Evolutionary conservation across 2,329 filamentous ascomycete species (phyloP), one percentile per base, ranked within the genome.

Genomic region (Aspergillus puulaauensis): DNA sequence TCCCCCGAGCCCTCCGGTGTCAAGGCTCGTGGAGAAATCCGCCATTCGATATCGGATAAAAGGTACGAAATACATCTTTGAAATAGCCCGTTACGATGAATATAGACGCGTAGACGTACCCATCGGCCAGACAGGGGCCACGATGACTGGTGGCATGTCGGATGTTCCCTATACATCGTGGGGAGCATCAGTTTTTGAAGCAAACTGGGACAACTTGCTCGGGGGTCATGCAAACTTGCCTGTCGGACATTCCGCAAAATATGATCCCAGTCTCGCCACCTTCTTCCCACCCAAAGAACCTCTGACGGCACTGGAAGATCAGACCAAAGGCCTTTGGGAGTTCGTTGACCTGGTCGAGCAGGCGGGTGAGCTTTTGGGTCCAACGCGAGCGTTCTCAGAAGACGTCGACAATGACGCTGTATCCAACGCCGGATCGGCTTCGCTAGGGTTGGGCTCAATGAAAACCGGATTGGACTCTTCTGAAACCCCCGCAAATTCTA

Each of bases 61-160:
- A 54, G 67, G 68, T 6, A 78, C 76, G 0, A 70, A 73, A 2
- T 77, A 76, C 53, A 68, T 74, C 8, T 67, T 80, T n/a, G 77
- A 79, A 57, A 65, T 80, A 35, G 70, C 74, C 8, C 73, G 77
- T 5, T 78, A 76, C 53, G 77, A 79, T 54, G 65, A 71, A 35
- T 77, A 75, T 45, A 57, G 57, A 35, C 66, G 64, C 8, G 51
- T 27, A 2, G 52, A 54, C 11, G 8, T 53, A 19, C 27, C 50
- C 6, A 57, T 54, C 14, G 60, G 58, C 12, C 59, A 61, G 41
- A 51, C 50, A 14, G 35, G 43, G 12, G 19, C 45, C 19, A 47
- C 44, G 23, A 21, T 59, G 27, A 40, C 41, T 41, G 59, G 59
- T 19, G 52, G 58, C 17, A 66, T 73, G 33, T 65, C 64, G 21